Base-by-base conservation (phyloP, 2,329 filamentous ascomycete species). In the Xylaria sp. region DNA sequence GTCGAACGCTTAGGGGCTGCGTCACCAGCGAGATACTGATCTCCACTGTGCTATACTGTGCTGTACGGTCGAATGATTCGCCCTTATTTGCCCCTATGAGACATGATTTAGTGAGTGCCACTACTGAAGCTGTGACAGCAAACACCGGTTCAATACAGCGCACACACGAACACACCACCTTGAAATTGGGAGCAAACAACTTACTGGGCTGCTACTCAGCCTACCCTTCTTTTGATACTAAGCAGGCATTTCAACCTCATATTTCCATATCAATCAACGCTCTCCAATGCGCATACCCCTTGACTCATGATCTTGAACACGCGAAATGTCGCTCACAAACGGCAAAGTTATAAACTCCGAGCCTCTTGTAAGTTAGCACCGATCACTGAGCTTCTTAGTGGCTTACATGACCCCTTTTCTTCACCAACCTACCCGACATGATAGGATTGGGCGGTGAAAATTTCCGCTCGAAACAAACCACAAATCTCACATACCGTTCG, bases 341-440 rank as follows among this genome's bases (percentile, higher is more conserved):
- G 79, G 83, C 4, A 85, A 84, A 72, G 78, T 86, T 31, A 68
- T 84, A 33, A 82, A 81, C 18, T 81, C 80, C 0, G 81, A 80
- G 72, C 82, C 84, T 46, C 76, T 87, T 70, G 85, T 86, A 79
- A 69, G 79, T 73, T 7, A 55, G 23, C 3, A 9, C 15, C 23
- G 33, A 28, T 28, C 25, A 25, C 15, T 12, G 23, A 51, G n/a
- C 23, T 62, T 12, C 46, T 57, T 9, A 13, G n/a, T 13, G 23
- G 13, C 61, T 64, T 25, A 31, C 15, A 25, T 39, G 23, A n/a
- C 25, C 51, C 10, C 15, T 20, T 46, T 20, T 18, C 54, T 33
- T 54, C 52, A 31, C 43, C 43, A 18, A 48, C 28, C 8, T 15
- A 10, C 23, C 46, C 13, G 33, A 36, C 18, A 54, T 43, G 43